Evolutionary conservation across 306 rosid genomes (phyloP), one percentile per base, ranked within the genome.

Genomic region (Astragalus membranaceus): DNA sequence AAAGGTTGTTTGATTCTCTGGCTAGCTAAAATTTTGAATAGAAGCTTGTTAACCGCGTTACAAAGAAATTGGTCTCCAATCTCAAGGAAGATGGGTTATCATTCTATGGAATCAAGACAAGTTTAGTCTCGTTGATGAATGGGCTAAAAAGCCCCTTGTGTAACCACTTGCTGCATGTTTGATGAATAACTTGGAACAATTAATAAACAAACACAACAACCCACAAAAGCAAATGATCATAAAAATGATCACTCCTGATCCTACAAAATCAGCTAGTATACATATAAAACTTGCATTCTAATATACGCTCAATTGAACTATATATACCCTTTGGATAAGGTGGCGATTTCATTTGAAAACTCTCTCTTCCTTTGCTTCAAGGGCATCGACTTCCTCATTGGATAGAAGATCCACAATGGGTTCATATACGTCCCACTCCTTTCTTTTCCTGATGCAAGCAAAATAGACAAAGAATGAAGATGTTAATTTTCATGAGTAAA

Each of bases 321-420:
- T n/a, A n/a, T n/a, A 42, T 23, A 65, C 26, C 39, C 57, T 44
- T 55, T 57, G 44, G 29, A 37, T 53, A 35, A 62, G 62, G 46
- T n/a, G 17, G 51, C 23, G 35, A 78, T 44, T 57, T 81, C 81
- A 84, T 64, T 88, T 87, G 64, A 83, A 78, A 76, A 56, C 78
- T 82, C 96, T 88, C 83, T 89, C 96, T 88, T 87, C 96, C 80
- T 87, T 87, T 56, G 99, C 92, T 88, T 88, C 91, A 72, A 94
- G 97, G 60, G 92, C 95, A 83, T 91, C 97, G 5, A 88, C 97
- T 78, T 94, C 97, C 82, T 88, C 97, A 11, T 82, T 94, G 5
- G 96, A 94, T 26, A 94, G 86, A 77, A 88, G 88, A 84, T 91
- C 99, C 47, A 94, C 97, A 69, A 87, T 91, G 57, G 97, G 96